A percentile compares a stretch with the other conserved stretches of the same genome.
phyloP scores from a whole-genome alignment of 2,329 filamentous ascomycete genomes.

The Arachnopeziza araneosa region DNA sequence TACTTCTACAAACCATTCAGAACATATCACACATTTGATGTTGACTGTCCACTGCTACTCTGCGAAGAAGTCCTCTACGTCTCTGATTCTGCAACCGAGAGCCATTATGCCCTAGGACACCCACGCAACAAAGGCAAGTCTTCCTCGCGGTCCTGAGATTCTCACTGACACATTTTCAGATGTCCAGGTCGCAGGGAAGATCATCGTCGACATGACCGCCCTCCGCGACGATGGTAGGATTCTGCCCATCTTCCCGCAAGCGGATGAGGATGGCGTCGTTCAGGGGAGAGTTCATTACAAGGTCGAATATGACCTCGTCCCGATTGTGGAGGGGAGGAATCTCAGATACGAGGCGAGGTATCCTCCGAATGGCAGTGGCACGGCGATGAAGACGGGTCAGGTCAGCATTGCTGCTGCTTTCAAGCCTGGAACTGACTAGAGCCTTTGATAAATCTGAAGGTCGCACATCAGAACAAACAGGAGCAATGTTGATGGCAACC shows the following conservation, averaged over 20 bases:
- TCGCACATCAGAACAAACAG: too few relatives aligned
- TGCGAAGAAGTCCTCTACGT: conserved; percentile 21
- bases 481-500: too few relatives aligned
- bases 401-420: conserved; percentile 22
- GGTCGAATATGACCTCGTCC: conserved; percentile 17
- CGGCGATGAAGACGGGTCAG: conserved; percentile 2
- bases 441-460: background rate
- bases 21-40: conserved; percentile 9
- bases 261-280: background rate
- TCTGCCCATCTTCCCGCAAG: background rate
- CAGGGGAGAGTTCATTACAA: conserved; percentile 5
- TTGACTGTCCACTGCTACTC: conserved; percentile 4
- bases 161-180: conserved; percentile 3
- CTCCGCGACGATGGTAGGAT: conserved; percentile 12
- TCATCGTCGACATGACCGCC: conserved; percentile 18
- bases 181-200: conserved; percentile 12
- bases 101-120: conserved; percentile 3
- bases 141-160: too few relatives aligned
- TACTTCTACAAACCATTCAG: conserved; percentile 5
- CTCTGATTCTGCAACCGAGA: conserved; percentile 9
- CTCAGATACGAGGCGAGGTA: conserved; percentile 18
- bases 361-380: conserved; percentile 3
- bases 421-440: conserved; percentile 7
- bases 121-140: conserved; percentile 9
- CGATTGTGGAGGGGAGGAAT: conserved; percentile 16